Evolutionary conservation across 257 asterid species (phyloP), one percentile per base, ranked within the genome.

Genomic region (Nicotiana knightiana): DNA sequence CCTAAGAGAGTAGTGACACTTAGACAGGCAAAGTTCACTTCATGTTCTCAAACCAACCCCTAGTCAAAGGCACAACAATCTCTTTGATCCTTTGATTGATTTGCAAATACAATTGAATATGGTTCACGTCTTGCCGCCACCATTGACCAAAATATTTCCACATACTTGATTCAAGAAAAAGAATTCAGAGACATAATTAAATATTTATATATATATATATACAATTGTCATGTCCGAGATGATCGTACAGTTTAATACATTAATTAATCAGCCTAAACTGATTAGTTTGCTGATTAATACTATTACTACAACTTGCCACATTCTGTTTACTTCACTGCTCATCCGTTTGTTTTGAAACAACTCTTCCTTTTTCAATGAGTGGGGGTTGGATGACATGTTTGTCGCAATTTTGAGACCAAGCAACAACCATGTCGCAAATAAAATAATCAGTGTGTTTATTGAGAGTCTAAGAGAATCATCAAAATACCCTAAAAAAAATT

Each of bases 391-490:
- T 61, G 64, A 75, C 73, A 63, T 84, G 65, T 81, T 84, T 73
- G 78, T 37, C 76, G 83, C 85, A 39, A 76, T 75, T 68, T 57
- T 43, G 83, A 6, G 10, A 39, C 46, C 77, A 68, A 83, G 70
- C 32, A 13, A 30, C 26, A 81, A 39, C 32, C 57, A 51, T 24
- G 65, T 9, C 55, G 17, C 26, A 33, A 76, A 64, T 64, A 11
- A 65, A 46, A 62, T 28, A 71, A 84, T 80, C 57, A 51, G 55
- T 10, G 55, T 37, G 15, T 48, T 48, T 54, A 59, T 59, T 33
- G 81, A 82, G 59, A 63, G 57, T 24, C 77, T 77, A 53, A 53
- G 79, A 57, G 79, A 77, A 76, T 64, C 82, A 76, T 64, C 70
- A 9, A 10, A 11, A 4, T 3, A 4, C 58, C 12, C 17, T 11